A percentile compares a stretch with the other conserved stretches of the same genome.
These are phyloP conservation scores for Pezizomycotina sp. DNA, from an alignment of 2,329 filamentous ascomycete genomes.

Conservation along the genomic window DNA sequence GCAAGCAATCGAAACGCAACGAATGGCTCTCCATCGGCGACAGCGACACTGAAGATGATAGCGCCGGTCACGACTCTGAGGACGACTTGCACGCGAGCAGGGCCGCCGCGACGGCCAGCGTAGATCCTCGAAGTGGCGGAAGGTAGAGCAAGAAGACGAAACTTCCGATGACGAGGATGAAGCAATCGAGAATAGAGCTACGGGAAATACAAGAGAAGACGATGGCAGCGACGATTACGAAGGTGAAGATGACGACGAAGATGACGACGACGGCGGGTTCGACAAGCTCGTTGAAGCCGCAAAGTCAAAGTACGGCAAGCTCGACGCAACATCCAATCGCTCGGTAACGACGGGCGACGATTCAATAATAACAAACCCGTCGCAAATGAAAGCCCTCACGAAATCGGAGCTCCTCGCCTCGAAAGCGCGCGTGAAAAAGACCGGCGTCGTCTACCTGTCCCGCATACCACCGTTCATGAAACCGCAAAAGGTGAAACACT, in stretches of 20 bases:
- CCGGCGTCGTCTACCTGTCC: conserved; percentile 69
- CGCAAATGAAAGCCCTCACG: conserved; percentile 35
- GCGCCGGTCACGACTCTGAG: conserved; percentile 14
- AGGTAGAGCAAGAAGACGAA: conserved; percentile 13
- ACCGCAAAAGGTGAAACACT: conserved; percentile 55
- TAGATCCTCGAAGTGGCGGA: conserved; percentile 11
- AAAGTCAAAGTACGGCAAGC: conserved; percentile 23
- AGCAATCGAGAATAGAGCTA: conserved; percentile 11
- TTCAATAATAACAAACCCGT: conserved; percentile 30
- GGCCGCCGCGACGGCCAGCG: conserved; percentile 7
- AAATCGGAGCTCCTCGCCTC: conserved; percentile 53
- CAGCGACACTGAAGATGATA: conserved; percentile 14
- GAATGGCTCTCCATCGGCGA: conserved; percentile 14
- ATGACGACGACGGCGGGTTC: conserved; percentile 9
- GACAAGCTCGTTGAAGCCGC: conserved; percentile 20
- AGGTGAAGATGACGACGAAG: conserved; percentile 21
- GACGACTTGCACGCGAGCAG: conserved; percentile 21
- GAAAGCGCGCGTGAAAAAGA: conserved; percentile 50
- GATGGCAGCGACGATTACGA: conserved; percentile 26
- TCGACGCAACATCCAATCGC: conserved; percentile 14
- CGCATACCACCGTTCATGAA: conserved; percentile 82
- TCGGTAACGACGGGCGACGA: conserved; percentile 27
- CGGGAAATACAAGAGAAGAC: conserved; percentile 24
- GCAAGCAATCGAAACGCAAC: no score
- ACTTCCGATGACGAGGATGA: conserved; percentile 4